Base-by-base conservation (phyloP, 257 asterid species). In the Solanum etuberosum region DNA sequence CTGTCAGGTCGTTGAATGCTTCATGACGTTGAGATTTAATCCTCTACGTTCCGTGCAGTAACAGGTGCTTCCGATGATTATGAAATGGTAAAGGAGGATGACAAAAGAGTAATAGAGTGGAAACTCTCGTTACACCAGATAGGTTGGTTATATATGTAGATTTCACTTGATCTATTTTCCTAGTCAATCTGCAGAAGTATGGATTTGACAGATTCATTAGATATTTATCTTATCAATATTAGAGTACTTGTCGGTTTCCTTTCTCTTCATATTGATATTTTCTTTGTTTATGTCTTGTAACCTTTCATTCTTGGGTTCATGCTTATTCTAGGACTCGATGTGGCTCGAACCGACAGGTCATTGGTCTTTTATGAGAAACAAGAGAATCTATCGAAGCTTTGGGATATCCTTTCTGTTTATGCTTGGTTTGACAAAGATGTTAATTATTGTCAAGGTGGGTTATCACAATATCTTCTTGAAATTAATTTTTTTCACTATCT, bases 381-480 rank as follows among this genome's bases (percentile, higher is more conserved):
- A 90, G 97, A 94, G 85, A 93, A 97, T 90, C 86, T 97, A 77
- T 76, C 99, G 16, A 97, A 93, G 91, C 98, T 97, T 23, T 97
- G 99, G 99, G 99, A 97, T 87, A 91, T 97, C 87, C 92, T 97
- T 37, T 89, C 98, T 67, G 97, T 97, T 70, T 97, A 97, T 88
- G 86, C 99, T 63, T 97, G 99, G 99, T 93, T 92, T 78, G 99
- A 97, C 88, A 80, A 86, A 85, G 99, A 97, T 88, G 96, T 97
- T 86, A 98, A 98, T 80, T 97, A 97, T 86, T 92, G 99, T 93
- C 99, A 97, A 95, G 99, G 99, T 93, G 82, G 74, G 92, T 90
- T 48, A 5, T 29, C 85, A 10, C 42, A 80, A 48, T 9, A 18
- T 48, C 27, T 80, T 48, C 40, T 46, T 46, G 67, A 16, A 27